A percentile compares a stretch with the other conserved stretches of the same genome.
Evolutionary conservation across 306 rosid genomes (phyloP).

Genomic region (Sophora flavescens): DNA sequence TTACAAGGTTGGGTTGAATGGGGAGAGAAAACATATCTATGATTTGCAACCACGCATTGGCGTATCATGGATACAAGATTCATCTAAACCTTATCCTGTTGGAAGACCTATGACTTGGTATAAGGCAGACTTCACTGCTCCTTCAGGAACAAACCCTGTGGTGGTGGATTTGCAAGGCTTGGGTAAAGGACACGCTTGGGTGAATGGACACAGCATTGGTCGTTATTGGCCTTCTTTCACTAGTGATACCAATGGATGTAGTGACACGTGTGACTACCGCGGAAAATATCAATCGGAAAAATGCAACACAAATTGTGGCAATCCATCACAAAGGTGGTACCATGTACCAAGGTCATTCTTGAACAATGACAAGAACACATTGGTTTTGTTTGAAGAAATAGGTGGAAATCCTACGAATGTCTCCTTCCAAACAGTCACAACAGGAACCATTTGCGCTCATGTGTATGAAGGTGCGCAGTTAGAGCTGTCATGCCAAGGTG

Average conservation of each 20-base stretch:
- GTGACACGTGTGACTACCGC: constrained; percentile 29
- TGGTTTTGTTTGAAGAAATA: constrained; percentile 41
- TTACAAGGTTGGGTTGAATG: constrained; percentile 36
- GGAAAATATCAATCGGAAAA: constrained; percentile 1
- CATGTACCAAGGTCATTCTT: constrained; percentile 44
- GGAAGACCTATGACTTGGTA: background rate
- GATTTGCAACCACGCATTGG: background rate
- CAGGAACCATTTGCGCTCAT: constrained; percentile 20
- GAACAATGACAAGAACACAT: constrained; percentile 5
- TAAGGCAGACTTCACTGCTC: constrained; percentile 22
- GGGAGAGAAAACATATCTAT: constrained; percentile 2
- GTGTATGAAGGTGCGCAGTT: background rate
- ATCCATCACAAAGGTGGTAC: constrained; percentile 38
- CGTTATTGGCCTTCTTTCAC: constrained; percentile 28
- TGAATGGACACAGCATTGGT: constrained; percentile 41
- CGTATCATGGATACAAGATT: background rate
- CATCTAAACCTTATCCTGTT: background rate
- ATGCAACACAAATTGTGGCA: constrained; percentile 23
- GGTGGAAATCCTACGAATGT: constrained; percentile 36
- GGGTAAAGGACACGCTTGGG: constrained; percentile 44
- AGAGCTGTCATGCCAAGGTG: background rate
- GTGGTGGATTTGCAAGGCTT: constrained; percentile 43
- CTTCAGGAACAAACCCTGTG: constrained; percentile 33
- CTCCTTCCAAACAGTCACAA: constrained; percentile 18
- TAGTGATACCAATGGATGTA: background rate